Evolutionary conservation across 2,329 filamentous ascomycete genomes (phyloP).

Genomic region (Sporothrix euskadiensis): DNA sequence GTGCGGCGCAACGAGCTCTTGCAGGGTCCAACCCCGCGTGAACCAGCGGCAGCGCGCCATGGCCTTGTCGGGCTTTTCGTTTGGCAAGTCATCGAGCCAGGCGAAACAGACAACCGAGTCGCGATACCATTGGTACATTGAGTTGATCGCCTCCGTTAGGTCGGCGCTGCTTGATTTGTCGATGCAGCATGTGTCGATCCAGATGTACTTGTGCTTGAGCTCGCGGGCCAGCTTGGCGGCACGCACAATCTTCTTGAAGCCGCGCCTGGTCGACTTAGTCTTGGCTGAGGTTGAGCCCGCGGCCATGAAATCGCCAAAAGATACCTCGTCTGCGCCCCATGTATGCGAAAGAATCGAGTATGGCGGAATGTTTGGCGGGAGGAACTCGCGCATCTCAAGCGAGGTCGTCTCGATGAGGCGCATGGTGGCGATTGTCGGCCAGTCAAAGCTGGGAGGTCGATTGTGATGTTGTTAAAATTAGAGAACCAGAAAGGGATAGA

Average conservation of each 20-base stretch:
- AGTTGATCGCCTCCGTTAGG: constrained; percentile 33
- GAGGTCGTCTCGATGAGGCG: constrained; percentile 33
- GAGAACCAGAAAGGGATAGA: neutral
- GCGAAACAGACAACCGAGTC: constrained; percentile 27
- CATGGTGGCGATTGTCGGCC: constrained; percentile 25
- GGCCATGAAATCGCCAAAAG: constrained; percentile 18
- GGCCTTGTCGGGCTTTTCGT: neutral
- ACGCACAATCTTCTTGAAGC: constrained; percentile 25
- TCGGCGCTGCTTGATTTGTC: constrained; percentile 31
- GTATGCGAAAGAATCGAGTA: constrained; percentile 35
- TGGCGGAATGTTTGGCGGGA: constrained; percentile 10
- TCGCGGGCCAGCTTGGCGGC: constrained; percentile 7
- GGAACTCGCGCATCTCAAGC: constrained; percentile 31
- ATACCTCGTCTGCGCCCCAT: constrained; percentile 27
- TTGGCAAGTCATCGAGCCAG: constrained; percentile 22
- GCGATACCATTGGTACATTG: constrained; percentile 34
- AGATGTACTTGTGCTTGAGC: constrained; percentile 27
- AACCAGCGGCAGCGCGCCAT: constrained; percentile 38
- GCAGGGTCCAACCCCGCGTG: constrained; percentile 59
- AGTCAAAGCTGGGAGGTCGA: neutral
- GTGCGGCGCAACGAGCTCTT: constrained; percentile 60
- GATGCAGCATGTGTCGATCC: constrained; percentile 35
- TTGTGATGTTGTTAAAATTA: neutral
- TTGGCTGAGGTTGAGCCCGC: neutral
- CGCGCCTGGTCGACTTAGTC: neutral